phyloP scores from a whole-genome alignment of 2,329 filamentous ascomycete genomes.

The Neofusicoccum sp. region DNA sequence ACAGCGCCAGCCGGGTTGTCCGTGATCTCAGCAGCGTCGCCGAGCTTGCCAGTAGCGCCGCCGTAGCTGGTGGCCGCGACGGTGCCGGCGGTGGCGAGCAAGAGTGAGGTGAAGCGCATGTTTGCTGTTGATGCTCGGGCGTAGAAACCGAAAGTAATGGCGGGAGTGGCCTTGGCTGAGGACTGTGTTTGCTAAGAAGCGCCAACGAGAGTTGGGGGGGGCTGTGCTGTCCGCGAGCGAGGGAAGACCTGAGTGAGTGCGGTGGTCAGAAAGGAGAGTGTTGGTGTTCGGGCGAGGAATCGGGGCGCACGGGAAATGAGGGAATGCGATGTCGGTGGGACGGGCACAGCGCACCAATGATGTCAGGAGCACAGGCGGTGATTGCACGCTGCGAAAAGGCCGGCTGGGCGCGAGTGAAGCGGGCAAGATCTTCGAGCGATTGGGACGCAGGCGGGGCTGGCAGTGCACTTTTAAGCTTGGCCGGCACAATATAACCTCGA shows the following conservation, averaged over 20 bases:
- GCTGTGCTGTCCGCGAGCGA: slow-evolving; percentile 4
- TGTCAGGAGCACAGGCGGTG: not conserved
- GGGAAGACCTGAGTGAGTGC: not conserved
- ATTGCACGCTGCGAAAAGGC: not conserved
- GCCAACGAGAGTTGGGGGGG: not conserved
- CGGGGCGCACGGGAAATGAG: slow-evolving; percentile 12
- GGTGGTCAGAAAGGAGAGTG: not conserved
- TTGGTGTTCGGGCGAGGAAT: slow-evolving; percentile 1
- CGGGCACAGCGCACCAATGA: slow-evolving; percentile 3
- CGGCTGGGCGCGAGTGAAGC: not conserved
- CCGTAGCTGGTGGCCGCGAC: slow-evolving; percentile 31
- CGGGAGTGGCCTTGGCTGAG: not conserved
- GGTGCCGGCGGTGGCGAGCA: slow-evolving; percentile 29
- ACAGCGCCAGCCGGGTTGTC: slow-evolving; percentile 43
- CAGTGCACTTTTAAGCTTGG: slow-evolving; percentile 3
- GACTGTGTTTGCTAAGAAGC: not conserved
- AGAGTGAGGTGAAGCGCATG: slow-evolving; percentile 26
- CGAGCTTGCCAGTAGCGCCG: slow-evolving; percentile 27
- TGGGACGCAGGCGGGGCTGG: not conserved
- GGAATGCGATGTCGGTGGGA: slow-evolving; percentile 17
- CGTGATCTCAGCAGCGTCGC: slow-evolving; percentile 37
- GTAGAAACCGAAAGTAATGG: not conserved
- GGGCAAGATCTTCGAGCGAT: slow-evolving; percentile 6
- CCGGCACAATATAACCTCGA: slow-evolving; percentile 15
- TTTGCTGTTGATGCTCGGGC: not conserved